Evolutionary conservation across 1,139 yeast genomes (phyloP), one percentile per base, ranked within the genome.

Genomic region (Lodderomyces pseudojiufengensis): DNA sequence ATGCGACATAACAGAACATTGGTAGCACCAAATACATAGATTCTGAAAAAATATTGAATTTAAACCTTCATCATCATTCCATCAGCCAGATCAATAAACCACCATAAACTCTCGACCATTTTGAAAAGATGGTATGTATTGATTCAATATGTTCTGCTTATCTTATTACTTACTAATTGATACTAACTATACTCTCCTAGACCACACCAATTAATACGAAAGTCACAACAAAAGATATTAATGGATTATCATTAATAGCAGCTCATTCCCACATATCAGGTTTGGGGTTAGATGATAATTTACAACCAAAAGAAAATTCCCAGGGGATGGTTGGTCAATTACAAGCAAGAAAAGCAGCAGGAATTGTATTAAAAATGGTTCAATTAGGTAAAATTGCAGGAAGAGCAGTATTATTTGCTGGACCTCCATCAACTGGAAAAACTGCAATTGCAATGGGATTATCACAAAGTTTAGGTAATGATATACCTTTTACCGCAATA

Each of bases 321-420:
- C 95, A 92, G 57, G 99, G 99, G 15, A 87, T 94, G 97, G 97
- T 94, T 36, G 99, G 99, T 15, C 99, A 94, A 65, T 56, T 83
- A 44, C 82, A 83, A 54, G 98, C 98, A 6, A 80, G 99, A 59
- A 83, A 80, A 56, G 98, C 98, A 3, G 96, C 96, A 7, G 99
- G 97, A 34, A 82, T 94, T 23, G 83, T 92, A 35, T 70, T 88
- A 51, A 88, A 84, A 65, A 86, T 94, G 95, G 85, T 92, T 41
- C 86, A 86, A 57, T 87, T 84, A 31, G 96, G 97, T 24, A 78
- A 85, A 48, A 92, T 94, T 55, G 97, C 98, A 5, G 99, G 99
- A 13, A 78, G 97, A 48, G 97, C 97, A 1, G 94, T 90, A 23
- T 67, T 94, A 48, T 75, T 94, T 44, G 97, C 98, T 0, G 99